Evolutionary conservation across 805 yeast genomes (phyloP).

Genomic region (Barnettozyma botsteinii): DNA sequence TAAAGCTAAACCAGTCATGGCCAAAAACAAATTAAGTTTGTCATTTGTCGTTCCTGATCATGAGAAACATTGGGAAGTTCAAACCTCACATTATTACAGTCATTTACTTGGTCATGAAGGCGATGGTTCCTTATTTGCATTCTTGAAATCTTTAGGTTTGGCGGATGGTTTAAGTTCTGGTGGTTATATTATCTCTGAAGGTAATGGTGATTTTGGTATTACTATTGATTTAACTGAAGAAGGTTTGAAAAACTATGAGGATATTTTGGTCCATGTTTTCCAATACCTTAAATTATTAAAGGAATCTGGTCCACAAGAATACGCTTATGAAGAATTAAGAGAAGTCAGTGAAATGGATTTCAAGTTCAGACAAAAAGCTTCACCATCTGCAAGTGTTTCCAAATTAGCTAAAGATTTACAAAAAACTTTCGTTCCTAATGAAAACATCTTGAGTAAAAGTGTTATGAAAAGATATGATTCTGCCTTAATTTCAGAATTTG

Average conservation of each 20-base stretch:
- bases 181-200: conserved; percentile 56
- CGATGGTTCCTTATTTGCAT: conserved; percentile 71
- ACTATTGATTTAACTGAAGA: conserved; percentile 69
- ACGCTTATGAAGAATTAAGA: conserved; percentile 75
- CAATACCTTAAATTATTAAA: conserved; percentile 65
- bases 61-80: conserved; percentile 55
- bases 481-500: conserved; percentile 43
- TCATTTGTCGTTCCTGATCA: conserved; percentile 77
- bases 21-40: conserved; percentile 59
- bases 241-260: conserved; percentile 62
- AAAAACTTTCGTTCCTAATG: conserved; percentile 54
- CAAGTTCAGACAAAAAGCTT: conserved; percentile 72
- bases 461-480: conserved; percentile 58
- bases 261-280: conserved; percentile 54
- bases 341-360: conserved; percentile 66
- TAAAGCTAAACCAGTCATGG: conserved; percentile 78
- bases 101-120: conserved; percentile 94
- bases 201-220: conserved; percentile 60
- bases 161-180: conserved; percentile 79
- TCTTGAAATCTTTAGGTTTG: conserved; percentile 69
- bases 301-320: conserved; percentile 57
- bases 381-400: conserved; percentile 70
- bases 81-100: conserved; percentile 65
- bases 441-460: conserved; percentile 50
- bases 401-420: conserved; percentile 57